These are phyloP conservation scores for Xylaria curta DNA, from an alignment of 495 filamentous ascomycete species.

Conservation along the genomic window DNA sequence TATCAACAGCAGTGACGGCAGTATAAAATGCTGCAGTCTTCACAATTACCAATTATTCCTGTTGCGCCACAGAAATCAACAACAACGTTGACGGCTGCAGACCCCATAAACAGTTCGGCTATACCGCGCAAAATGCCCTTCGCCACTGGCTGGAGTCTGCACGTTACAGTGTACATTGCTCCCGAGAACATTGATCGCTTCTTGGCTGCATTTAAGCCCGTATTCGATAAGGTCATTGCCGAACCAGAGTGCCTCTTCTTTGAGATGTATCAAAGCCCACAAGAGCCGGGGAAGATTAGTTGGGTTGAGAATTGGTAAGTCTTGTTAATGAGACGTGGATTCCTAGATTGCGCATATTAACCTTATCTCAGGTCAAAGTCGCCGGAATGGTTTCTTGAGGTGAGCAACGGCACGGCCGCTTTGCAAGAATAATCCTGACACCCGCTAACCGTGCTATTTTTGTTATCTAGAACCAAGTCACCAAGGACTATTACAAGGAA, in stretches of 20 bases:
- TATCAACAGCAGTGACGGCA: not conserved
- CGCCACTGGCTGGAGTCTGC: slow-evolving; percentile 39
- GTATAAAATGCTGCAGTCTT: slow-evolving; percentile 28
- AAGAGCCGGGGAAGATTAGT: slow-evolving; percentile 50
- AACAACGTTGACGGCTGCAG: slow-evolving; percentile 7
- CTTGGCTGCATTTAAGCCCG: slow-evolving; percentile 46
- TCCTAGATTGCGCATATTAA: slow-evolving; percentile 18
- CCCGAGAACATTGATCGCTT: slow-evolving; percentile 51
- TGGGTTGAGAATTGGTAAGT: slow-evolving; percentile 56
- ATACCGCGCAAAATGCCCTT: slow-evolving; percentile 25
- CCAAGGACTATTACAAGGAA: slow-evolving; percentile 58
- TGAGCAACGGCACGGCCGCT: not conserved
- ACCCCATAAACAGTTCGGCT: not conserved
- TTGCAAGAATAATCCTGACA: slow-evolving; percentile 19
- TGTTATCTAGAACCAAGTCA: slow-evolving; percentile 51
- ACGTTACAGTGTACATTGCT: slow-evolving; percentile 52
- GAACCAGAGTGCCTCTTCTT: slow-evolving; percentile 59
- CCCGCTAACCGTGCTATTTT: not conserved
- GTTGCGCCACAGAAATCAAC: not conserved
- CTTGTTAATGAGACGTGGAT: not conserved
- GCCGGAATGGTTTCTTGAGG: slow-evolving; percentile 50
- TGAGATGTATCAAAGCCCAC: slow-evolving; percentile 50
- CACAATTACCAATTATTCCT: slow-evolving; percentile 21
- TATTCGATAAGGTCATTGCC: slow-evolving; percentile 50
- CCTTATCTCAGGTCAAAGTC: slow-evolving; percentile 40